Base-by-base conservation (phyloP, 495 filamentous ascomycete species). In the Hypoxylon fragiforme region DNA sequence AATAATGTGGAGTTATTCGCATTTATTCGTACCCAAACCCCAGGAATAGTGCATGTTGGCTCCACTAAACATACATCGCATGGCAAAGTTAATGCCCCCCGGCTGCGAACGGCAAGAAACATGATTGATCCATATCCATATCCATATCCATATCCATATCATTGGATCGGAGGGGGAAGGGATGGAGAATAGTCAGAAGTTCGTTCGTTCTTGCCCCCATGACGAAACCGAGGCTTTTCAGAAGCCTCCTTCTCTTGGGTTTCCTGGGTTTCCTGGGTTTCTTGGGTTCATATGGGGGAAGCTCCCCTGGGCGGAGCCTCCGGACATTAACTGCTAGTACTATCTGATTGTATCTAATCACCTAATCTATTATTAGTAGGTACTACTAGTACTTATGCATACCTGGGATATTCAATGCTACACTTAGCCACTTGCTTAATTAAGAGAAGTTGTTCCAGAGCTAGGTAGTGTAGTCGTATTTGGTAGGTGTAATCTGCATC, bases 281-380 rank as follows among this genome's bases (percentile, higher is more conserved):
- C 20, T n/a, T 32, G 9, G 24, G 24, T 9, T 30, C 7, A 28
- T 43, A 52, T 54, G 50, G 50, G 45, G 50, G 45, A 50, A 60
- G 50, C 50, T 54, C 26, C 46, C 49, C 56, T 53, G 31, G 20
- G 44, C 57, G 57, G 57, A 14, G 22, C 9, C 26, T n/a, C 54
- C 57, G 57, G 57, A 54, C 57, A 60, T 60, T 60, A n/a, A n/a
- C n/a, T n/a, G n/a, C n/a, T n/a, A n/a, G n/a, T n/a, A 60, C 50
- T 38, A 28, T 28, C 9, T 28, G 4, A 28, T 28, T 28, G 31
- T 35, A 35, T 13, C 7, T 35, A 35, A 7, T 28, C 24, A 28
- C 24, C 24, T 28, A 28, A 4, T 9, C 24, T 28, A 28, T 28
- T 28, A 28, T 28, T 28, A 28, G 24, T 4, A 28, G 24, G 24